Evolutionary conservation across 2,329 filamentous ascomycete species (phyloP), one percentile per base, ranked within the genome.

Genomic region (Ceratocystis cubensis): DNA sequence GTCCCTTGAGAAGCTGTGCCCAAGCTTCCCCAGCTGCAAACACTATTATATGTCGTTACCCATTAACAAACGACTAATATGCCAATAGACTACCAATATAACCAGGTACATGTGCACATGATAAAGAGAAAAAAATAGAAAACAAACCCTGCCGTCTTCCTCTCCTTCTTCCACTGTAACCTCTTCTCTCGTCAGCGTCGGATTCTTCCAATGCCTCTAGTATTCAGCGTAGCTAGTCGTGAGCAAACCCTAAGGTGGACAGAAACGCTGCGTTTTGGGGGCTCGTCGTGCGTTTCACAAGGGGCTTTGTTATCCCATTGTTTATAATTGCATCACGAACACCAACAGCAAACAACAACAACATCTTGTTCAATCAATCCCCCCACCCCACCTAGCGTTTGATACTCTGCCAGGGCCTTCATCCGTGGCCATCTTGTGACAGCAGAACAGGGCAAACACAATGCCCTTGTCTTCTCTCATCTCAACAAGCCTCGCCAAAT

Each of bases 401-500:
- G 50, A 56, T 56, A 28, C 22, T n/a, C 20, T 15, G 25, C 50
- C 22, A 17, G 50, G 50, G 22, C 50, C 50, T 20, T 56, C 50
- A 25, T 56, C 20, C 7, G 37, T 41, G 3, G 37, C 37, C 4
- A 28, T 22, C 20, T 10, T 53, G 20, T 53, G n/a, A 7, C 48
- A 25, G 13, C 13, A 30, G 22, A 17, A 28, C 20, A 30, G 25
- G 50, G 22, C 13, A 25, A 15, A 30, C 37, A 56, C 50, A 56
- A 56, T 56, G 50, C 50, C 50, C 50, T 56, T 56, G 50, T 56
- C 50, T 30, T 30, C 25, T 56, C 50, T 56, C 50, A 56, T 56
- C 20, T 56, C 50, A 56, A 56, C 20, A 56, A 56, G 25, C 50
- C 50, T 56, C 50, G 50, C 50, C 50, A 56, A 56, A 22, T 56